Evolutionary conservation across 352 stramenopile genomes (phyloP).

Genomic region (Pythium aristosporum): DNA sequence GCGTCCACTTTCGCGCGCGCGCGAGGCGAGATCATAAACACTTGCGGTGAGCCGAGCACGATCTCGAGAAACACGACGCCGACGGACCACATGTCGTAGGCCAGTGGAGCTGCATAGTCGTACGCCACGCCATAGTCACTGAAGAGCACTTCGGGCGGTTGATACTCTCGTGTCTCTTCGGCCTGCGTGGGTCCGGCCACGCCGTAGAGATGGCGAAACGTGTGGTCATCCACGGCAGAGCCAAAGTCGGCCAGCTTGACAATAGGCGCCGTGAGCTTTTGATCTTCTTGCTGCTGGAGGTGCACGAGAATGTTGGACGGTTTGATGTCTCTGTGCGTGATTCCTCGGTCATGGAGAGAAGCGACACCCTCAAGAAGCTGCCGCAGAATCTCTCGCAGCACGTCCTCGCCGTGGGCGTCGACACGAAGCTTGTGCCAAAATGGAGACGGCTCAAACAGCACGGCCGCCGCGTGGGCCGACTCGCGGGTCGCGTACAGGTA

Average conservation of each 20-base stretch:
- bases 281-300: constrained; percentile 6
- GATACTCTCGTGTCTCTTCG: constrained; percentile 95
- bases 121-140: constrained; percentile 56
- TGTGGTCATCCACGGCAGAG: constrained; percentile 81
- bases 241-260: constrained; percentile 89
- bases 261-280: constrained; percentile 21
- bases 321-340: constrained; percentile 90
- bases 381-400: constrained; percentile 92
- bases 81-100: constrained; percentile 93
- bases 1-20: constrained; percentile 91
- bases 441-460: constrained; percentile 69
- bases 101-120: constrained; percentile 51
- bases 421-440: constrained; percentile 80
- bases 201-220: constrained; percentile 71
- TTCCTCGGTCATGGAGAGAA: constrained; percentile 84
- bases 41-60: constrained; percentile 91
- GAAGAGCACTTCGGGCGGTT: constrained; percentile 91
- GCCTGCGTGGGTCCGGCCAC: constrained; percentile 71
- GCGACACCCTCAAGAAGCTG: constrained; percentile 92
- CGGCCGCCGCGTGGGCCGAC: constrained; percentile 32
- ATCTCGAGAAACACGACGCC: constrained; percentile 96
- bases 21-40: constrained; percentile 79
- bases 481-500: constrained; percentile 81
- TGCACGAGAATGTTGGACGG: constrained; percentile 78
- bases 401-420: constrained; percentile 49